A percentile compares a stretch with the other conserved stretches of the same genome.
phyloP scores from a whole-genome alignment of 208 protist genomes.

The Leptomonas pyrrhocoris region DNA sequence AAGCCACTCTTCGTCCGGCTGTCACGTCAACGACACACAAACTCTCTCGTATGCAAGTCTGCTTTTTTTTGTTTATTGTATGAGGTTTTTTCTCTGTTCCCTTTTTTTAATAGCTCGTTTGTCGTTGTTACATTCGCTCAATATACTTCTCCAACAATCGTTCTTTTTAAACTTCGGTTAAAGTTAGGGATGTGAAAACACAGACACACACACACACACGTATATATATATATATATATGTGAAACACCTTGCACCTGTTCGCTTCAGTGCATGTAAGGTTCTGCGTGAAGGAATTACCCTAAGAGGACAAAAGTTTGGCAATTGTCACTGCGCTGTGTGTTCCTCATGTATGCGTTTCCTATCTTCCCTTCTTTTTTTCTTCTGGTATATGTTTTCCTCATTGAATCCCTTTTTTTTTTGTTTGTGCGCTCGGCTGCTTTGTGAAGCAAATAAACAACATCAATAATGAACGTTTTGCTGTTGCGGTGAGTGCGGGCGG shows the following conservation, averaged over 20 bases:
- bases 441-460: too few species aligned
- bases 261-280: too few species aligned
- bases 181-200: too few species aligned
- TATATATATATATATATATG: too few species aligned
- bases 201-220: too few species aligned
- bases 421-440: not conserved
- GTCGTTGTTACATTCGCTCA: not conserved
- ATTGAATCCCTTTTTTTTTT: constrained; percentile 4
- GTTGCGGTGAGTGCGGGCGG: not conserved
- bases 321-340: too few species aligned
- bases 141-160: not conserved
- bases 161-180: not conserved
- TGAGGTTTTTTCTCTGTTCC: not conserved
- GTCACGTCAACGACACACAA: not conserved
- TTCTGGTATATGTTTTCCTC: too few species aligned
- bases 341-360: not conserved
- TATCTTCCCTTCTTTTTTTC: not conserved
- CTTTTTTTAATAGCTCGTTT: not conserved
- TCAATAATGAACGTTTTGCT: too few species aligned
- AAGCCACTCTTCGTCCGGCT: too few species aligned
- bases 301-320: too few species aligned
- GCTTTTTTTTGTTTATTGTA: constrained; percentile 2
- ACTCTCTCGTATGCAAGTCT: not conserved
- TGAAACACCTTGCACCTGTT: too few species aligned
- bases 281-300: too few species aligned